Evolutionary conservation across 2,329 filamentous ascomycete species (phyloP), one percentile per base, ranked within the genome.

Genomic region (Colletotrichum cordylinicola): DNA sequence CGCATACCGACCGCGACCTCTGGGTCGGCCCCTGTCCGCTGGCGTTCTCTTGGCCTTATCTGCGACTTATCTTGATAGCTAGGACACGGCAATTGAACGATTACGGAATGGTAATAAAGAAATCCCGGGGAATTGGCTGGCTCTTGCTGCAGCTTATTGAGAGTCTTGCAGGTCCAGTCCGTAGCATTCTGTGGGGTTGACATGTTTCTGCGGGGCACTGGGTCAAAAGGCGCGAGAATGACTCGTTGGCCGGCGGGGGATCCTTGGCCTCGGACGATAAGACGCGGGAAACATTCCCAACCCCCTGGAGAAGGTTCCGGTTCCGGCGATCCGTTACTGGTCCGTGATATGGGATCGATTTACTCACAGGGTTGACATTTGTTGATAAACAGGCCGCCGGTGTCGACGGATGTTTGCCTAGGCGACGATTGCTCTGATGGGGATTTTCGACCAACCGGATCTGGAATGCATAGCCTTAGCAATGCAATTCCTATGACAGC

Each of bases 251-350:
- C 16, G 33, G 66, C 58, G 48, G 73, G 73, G 56, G 64, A 58
- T 56, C 55, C 65, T 52, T 64, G 62, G 43, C 60, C 27, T 33
- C 58, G 21, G 16, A 39, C 37, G 73, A 75, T 75, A 75, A 68
- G 69, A 39, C 18, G 48, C 73, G 70, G 73, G n/a, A 75, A 75
- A 67, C 48, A 55, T 64, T 48, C 55, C 62, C 70, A 52, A 13
- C 39, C 55, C 72, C 31, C 31, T 43, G 70, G 9, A 35, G 55
- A 73, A 58, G 70, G 56, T 73, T 75, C 70, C 70, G 70, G 73
- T 73, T 72, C 64, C 73, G 73, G 73, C 73, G 73, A 73, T 75
- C 70, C 58, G 39, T 48, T 8, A 16, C 21, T 18, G 43, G n/a
- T 21, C 13, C 37, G n/a, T 35, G 56, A 43, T 35, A 64, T 52